These are phyloP conservation scores for Ceratocystis huliohia DNA, from an alignment of 2,329 filamentous ascomycete genomes.

Conservation along the genomic window DNA sequence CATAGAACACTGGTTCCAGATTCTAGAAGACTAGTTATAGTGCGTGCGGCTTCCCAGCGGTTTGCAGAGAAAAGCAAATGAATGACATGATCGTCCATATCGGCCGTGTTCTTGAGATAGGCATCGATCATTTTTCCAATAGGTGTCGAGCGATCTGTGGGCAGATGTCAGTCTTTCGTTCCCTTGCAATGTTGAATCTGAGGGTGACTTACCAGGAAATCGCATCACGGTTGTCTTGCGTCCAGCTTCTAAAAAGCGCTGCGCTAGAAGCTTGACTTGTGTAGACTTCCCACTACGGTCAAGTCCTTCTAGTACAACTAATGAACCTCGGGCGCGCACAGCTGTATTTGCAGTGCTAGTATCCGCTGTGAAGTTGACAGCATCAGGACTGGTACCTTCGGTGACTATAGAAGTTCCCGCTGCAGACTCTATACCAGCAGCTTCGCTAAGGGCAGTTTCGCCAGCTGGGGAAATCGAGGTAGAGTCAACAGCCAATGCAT, in stretches of 20 bases:
- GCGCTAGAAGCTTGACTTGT: slow-evolving; percentile 60
- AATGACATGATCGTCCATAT: slow-evolving; percentile 77
- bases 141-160: slow-evolving; percentile 61
- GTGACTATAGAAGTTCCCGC: neutral
- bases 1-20: slow-evolving; percentile 65
- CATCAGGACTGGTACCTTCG: neutral
- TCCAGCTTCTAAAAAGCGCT: slow-evolving; percentile 39
- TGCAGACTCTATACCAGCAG: neutral
- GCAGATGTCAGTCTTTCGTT: neutral
- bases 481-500: neutral
- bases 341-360: slow-evolving; percentile 17
- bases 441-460: neutral
- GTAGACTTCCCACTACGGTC: slow-evolving; percentile 89
- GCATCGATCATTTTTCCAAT: slow-evolving; percentile 79
- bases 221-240: slow-evolving; percentile 40
- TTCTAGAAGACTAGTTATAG: slow-evolving; percentile 42
- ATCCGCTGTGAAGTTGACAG: neutral
- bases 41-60: slow-evolving; percentile 59
- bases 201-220: slow-evolving; percentile 40
- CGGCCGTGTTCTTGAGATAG: slow-evolving; percentile 59
- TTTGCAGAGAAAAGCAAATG: slow-evolving; percentile 87
- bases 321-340: slow-evolving; percentile 43
- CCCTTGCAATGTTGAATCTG: neutral
- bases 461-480: neutral
- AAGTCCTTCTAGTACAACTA: slow-evolving; percentile 78